These are phyloP conservation scores for Brassica napus DNA, from an alignment of 345 rosid genomes.

Conservation along the genomic window DNA sequence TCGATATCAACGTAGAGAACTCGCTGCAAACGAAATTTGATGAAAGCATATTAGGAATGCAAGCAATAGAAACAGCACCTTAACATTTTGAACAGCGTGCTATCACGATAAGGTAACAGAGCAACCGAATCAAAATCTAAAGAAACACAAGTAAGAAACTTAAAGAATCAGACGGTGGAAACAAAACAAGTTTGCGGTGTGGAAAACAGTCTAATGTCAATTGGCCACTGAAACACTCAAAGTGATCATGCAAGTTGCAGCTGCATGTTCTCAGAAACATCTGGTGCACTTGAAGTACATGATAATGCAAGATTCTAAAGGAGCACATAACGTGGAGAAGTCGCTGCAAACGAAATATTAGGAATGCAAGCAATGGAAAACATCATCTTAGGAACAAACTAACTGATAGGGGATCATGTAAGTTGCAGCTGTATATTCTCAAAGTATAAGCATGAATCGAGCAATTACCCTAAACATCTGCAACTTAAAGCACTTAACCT, in stretches of 20 bases:
- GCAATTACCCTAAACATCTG: neutral
- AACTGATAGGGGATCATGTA: neutral
- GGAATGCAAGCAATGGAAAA: neutral
- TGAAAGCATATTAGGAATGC: neutral
- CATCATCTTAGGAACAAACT: slow-evolving; percentile 1
- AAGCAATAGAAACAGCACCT: slow-evolving; percentile 13
- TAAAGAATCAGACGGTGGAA: slow-evolving; percentile 17
- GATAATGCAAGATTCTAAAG: neutral
- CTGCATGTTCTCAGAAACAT: neutral
- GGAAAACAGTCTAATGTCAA: neutral
- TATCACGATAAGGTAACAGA: neutral
- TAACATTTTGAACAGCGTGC: neutral
- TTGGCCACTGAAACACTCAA: slow-evolving; percentile 6
- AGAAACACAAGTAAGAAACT: slow-evolving; percentile 1
- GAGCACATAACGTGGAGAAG: slow-evolving; percentile 85
- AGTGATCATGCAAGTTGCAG: neutral
- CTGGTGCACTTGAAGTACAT: slow-evolving; percentile 6
- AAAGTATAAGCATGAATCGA: neutral
- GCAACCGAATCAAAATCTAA: neutral
- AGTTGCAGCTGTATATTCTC: neutral
- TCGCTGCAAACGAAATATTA: slow-evolving; percentile 58
- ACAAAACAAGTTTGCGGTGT: neutral
- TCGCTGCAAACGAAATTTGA: slow-evolving; percentile 58
- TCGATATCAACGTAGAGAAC: slow-evolving; percentile 93
- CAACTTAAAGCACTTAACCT: too few species aligned